These are phyloP conservation scores for Trifolium fragiferum DNA, from an alignment of 306 rosid genomes.

Conservation along the genomic window DNA sequence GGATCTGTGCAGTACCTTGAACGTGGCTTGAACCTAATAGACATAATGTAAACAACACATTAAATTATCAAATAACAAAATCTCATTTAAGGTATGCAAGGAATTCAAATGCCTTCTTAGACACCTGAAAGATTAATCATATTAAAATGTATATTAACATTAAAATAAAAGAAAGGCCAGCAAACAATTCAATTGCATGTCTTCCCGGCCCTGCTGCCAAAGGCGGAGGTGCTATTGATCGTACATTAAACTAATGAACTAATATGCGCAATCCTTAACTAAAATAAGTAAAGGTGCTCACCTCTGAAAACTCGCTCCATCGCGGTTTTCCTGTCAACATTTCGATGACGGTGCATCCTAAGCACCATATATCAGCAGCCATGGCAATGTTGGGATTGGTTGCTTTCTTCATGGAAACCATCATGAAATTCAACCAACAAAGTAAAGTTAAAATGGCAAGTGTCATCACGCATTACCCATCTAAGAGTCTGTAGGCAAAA, in stretches of 20 bases:
- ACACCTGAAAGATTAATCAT: slow-evolving; percentile 5
- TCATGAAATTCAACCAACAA: slow-evolving; percentile 70
- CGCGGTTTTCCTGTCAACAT: slow-evolving; percentile 97
- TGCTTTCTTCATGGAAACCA: slow-evolving; percentile 74
- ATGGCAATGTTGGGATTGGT: slow-evolving; percentile 67
- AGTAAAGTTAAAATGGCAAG: slow-evolving; percentile 26
- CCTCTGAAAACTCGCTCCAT: slow-evolving; percentile 86
- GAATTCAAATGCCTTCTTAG: no score
- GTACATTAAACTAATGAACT: slow-evolving; percentile 10
- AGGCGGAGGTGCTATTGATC: slow-evolving; percentile 16
- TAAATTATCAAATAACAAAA: slow-evolving; percentile 25
- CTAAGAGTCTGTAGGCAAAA: slow-evolving; percentile 26
- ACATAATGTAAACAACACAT: slow-evolving; percentile 38
- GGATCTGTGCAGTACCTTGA: slow-evolving; percentile 79
- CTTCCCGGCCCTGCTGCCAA: background rate
- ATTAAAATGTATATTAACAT: background rate
- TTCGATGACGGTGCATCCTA: slow-evolving; percentile 92
- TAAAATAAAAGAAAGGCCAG: no score
- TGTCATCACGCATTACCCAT: slow-evolving; percentile 19
- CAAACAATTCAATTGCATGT: background rate
- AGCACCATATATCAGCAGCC: slow-evolving; percentile 96
- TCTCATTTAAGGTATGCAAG: slow-evolving; percentile 32
- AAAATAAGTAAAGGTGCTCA: slow-evolving; percentile 45
- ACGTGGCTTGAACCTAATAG: slow-evolving; percentile 92
- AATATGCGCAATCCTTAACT: slow-evolving; percentile 21